Evolutionary conservation across 768 basidiomycete genomes (phyloP), one percentile per base, ranked within the genome.

Genomic region (Termitomyces sp.): DNA sequence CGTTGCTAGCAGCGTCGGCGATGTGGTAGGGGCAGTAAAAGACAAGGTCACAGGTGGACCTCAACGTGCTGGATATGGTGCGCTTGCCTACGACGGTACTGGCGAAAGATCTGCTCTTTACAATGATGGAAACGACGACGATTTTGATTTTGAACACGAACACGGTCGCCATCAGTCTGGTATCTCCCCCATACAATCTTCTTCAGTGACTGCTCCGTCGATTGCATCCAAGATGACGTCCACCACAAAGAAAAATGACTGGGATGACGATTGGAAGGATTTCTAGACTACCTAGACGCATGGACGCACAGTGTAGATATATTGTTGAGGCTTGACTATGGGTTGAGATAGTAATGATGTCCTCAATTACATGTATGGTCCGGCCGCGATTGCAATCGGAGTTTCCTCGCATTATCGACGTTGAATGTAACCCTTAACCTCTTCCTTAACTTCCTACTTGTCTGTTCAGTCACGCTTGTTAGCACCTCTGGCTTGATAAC

Each of bases 261-360:
- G 89, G 85, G 84, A 88, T 61, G 86, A 87, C 61, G 89, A 89
- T 51, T 91, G 89, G 89, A 86, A 91, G 71, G 88, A 89, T 69
- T 91, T 91, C 64, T 91, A 82, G 76, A 66, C 10, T 53, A 50
- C 28, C 23, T 50, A 32, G 56, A 57, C 36, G 35, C 23, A 26
- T 44, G 18, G 56, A 57, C 46, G 38, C 20, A 51, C 30, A 41
- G 33, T 47, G 50, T 48, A 40, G 20, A 50, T 52, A 36, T 1
- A 33, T 32, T 28, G 43, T 30, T 28, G 40, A 43, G 18, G 50
- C 35, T 26, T 36, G 28, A 14, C 7, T 13, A 20, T 13, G 23
- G 9, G 23, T 49, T 32, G 30, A 16, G n/a, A 13, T 26, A 14
- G 23, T 14, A 47, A 28, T 28, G 23, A 4, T 23, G 10, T 23